Evolutionary conservation across 2,329 filamentous ascomycete species (phyloP).

Genomic region (Beauveria bassiana): DNA sequence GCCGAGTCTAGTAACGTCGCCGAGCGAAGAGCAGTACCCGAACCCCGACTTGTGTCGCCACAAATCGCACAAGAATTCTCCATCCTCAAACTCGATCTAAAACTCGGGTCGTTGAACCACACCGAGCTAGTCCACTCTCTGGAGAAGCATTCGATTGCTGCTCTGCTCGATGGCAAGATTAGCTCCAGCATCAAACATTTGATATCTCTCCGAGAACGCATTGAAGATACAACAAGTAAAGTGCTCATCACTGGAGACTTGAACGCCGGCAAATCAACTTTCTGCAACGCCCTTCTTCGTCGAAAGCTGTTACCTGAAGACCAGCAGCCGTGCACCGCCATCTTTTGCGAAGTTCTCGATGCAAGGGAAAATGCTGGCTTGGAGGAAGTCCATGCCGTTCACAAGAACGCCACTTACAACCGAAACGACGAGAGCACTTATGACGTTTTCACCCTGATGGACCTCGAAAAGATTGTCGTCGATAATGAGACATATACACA

Average conservation of each 20-base stretch:
- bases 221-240: slow-evolving; percentile 96
- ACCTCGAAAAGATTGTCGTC: slow-evolving; percentile 81
- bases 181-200: slow-evolving; percentile 89
- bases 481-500: slow-evolving; percentile 85
- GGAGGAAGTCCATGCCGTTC: slow-evolving; percentile 93
- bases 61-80: slow-evolving; percentile 96
- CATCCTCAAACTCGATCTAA: slow-evolving; percentile 87
- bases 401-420: slow-evolving; percentile 71
- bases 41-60: slow-evolving; percentile 80
- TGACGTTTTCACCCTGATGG: slow-evolving; percentile 68
- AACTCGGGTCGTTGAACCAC: slow-evolving; percentile 79
- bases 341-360: slow-evolving; percentile 96
- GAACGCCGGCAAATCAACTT: slow-evolving; percentile 97
- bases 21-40: slow-evolving; percentile 52
- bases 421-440: slow-evolving; percentile 92
- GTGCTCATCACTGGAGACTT: slow-evolving; percentile 92
- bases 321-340: slow-evolving; percentile 95
- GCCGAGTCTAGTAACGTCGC: slow-evolving; percentile 67
- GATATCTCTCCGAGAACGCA: slow-evolving; percentile 77
- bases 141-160: slow-evolving; percentile 84
- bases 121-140: slow-evolving; percentile 88
- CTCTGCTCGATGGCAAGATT: slow-evolving; percentile 88
- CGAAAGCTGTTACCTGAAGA: slow-evolving; percentile 92
- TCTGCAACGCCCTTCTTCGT: slow-evolving; percentile 92
- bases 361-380: slow-evolving; percentile 81